Evolutionary conservation across 1,284 basidiomycete genomes (phyloP), one percentile per base, ranked within the genome.

Genomic region (Mycena sp.): DNA sequence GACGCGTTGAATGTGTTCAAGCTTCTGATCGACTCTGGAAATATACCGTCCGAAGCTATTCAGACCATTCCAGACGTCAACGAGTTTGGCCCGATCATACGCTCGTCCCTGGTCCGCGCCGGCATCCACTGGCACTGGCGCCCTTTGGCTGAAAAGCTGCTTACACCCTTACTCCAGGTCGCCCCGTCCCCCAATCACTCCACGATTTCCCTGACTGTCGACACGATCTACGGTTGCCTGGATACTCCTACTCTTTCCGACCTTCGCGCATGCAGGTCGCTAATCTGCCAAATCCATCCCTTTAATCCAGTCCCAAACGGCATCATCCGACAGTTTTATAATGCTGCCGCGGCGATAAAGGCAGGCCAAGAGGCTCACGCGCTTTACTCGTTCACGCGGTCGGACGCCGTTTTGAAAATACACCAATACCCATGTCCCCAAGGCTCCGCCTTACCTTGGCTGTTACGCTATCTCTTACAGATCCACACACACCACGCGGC

Each of bases 71-170:
- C 73, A 26, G 76, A 71, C 14, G 69, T 73, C 26, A 74, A 73
- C 16, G 75, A 85, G 65, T 79, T 84, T 45, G 69, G 73, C 17
- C 74, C 79, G 30, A 80, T 87, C 54, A 74, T 87, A 16, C 74
- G 77, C 17, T 77, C 81, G 14, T 77, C 83, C 1, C 67, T 87
- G 23, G 75, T 83, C 16, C 80, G 80, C 40, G 77, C 87, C 7
- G 82, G 83, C 61, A 66, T 85, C 28, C 76, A 82, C 65, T 86
- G 84, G 81, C 76, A 80, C 37, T 87, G 83, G 83, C 72, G 77
- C 50, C 61, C 70, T 30, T 73, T 80, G 38, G 83, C 83, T 0
- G 72, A 76, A 9, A 68, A 67, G 14, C 71, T 85, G 37, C 71
- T 85, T 52, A 69, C 67, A 0, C 70, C 75, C 6, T 69, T 81